phyloP scores from a whole-genome alignment of 73 alveolate genomes.

The Effrenium voratum region DNA sequence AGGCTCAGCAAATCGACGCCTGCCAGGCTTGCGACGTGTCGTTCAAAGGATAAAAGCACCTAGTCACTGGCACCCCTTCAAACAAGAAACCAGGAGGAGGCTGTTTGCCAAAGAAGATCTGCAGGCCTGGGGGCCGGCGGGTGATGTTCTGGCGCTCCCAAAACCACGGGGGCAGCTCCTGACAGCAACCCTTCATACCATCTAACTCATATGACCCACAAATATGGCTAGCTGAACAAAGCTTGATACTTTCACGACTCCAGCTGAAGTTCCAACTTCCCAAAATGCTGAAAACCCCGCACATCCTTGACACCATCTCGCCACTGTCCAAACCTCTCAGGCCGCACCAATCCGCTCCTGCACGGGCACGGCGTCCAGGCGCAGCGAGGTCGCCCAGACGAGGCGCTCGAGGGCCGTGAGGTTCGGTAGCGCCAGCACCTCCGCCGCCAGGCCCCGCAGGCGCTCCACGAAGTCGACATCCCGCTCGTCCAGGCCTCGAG shows the following conservation, averaged over 20 bases:
- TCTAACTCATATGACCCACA: background rate
- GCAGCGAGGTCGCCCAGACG: background rate
- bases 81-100: no score
- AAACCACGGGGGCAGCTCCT: slow-evolving; percentile 76
- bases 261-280: background rate
- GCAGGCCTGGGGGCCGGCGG: slow-evolving; percentile 23
- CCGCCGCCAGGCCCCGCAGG: background rate
- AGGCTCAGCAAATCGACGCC: slow-evolving; percentile 32
- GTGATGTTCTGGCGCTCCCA: slow-evolving; percentile 39
- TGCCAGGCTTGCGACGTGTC: no score
- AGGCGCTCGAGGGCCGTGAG: background rate
- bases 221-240: no score
- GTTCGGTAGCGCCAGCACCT: background rate
- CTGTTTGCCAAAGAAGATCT: no score
- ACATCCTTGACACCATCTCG: background rate
- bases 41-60: no score
- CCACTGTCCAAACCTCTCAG: background rate
- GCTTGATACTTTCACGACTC: background rate
- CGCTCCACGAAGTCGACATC: slow-evolving; percentile 46
- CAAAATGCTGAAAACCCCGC: background rate
- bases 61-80: no score
- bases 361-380: slow-evolving; percentile 15
- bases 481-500: slow-evolving; percentile 5
- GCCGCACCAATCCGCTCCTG: background rate
- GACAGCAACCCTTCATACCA: background rate